These are phyloP conservation scores for Monilinia laxa DNA, from an alignment of 2,329 filamentous ascomycete genomes.

Conservation along the genomic window DNA sequence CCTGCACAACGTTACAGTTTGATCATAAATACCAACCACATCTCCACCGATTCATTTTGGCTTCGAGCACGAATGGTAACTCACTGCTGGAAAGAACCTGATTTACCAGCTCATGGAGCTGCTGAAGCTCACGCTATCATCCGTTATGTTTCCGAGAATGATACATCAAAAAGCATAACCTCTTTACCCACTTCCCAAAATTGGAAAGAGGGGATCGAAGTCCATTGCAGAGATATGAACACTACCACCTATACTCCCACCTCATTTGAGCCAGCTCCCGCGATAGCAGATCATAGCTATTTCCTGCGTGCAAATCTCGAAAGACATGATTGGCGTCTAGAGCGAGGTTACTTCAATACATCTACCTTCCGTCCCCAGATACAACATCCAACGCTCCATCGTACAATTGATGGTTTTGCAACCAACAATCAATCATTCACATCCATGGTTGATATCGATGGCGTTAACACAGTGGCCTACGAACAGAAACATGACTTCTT, in stretches of 20 bases:
- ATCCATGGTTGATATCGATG: slow-evolving; percentile 47
- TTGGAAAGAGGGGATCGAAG: slow-evolving; percentile 45
- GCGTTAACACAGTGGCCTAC: slow-evolving; percentile 52
- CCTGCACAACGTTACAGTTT: slow-evolving; percentile 72
- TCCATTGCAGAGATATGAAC: slow-evolving; percentile 41
- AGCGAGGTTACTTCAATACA: slow-evolving; percentile 58
- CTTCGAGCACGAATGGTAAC: slow-evolving; percentile 62
- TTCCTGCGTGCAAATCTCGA: slow-evolving; percentile 58
- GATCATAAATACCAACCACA: slow-evolving; percentile 60
- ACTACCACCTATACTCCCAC: slow-evolving; percentile 48
- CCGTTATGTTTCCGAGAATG: slow-evolving; percentile 42
- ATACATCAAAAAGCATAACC: slow-evolving; percentile 13
- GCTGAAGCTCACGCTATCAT: slow-evolving; percentile 52
- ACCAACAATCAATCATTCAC: slow-evolving; percentile 48
- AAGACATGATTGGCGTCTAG: slow-evolving; percentile 57
- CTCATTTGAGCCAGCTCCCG: slow-evolving; percentile 45
- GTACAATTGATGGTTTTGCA: slow-evolving; percentile 48
- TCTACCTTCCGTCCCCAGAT: slow-evolving; percentile 54
- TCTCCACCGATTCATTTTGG: slow-evolving; percentile 56
- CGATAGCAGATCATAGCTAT: slow-evolving; percentile 51
- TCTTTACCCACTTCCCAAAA: slow-evolving; percentile 41
- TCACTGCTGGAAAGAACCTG: slow-evolving; percentile 57
- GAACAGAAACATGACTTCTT: slow-evolving; percentile 53
- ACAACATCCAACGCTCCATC: slow-evolving; percentile 50
- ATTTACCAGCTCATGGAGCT: slow-evolving; percentile 45